phyloP scores from a whole-genome alignment of 441 rosid species.

The Erysimum cheiri region DNA sequence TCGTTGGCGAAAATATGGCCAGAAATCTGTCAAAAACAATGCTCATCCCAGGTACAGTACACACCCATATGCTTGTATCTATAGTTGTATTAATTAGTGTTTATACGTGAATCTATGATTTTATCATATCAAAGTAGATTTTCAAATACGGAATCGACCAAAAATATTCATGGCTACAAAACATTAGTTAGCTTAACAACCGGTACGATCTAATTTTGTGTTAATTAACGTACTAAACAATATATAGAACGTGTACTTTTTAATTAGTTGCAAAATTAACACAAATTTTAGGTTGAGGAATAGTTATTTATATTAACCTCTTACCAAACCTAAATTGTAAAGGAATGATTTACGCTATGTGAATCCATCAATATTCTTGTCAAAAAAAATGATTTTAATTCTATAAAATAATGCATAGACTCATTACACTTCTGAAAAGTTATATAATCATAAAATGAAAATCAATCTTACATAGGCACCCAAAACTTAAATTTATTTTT shows the following conservation, averaged over 20 bases:
- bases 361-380: not conserved
- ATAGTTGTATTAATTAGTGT: no score
- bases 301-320: not conserved
- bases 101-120: not conserved
- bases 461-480: no score
- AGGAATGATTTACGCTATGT: not conserved
- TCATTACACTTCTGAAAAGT: not conserved
- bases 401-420: not conserved
- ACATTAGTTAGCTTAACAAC: slow-evolving; percentile 33
- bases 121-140: not conserved
- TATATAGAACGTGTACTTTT: not conserved
- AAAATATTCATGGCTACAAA: slow-evolving; percentile 1
- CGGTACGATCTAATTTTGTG: slow-evolving; percentile 13
- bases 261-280: not conserved
- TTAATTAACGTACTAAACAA: not conserved
- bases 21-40: slow-evolving; percentile 56
- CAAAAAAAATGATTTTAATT: not conserved
- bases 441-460: not conserved
- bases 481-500: not conserved
- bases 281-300: not conserved
- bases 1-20: slow-evolving; percentile 62
- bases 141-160: slow-evolving; percentile 21
- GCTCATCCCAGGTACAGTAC: slow-evolving; percentile 46
- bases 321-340: not conserved
- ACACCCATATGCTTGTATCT: not conserved